Percentiles rank a stretch among this genome's conserved stretches.
Conservation (phyloP, 83 land plant species). For the Thuja plicata region DNA sequence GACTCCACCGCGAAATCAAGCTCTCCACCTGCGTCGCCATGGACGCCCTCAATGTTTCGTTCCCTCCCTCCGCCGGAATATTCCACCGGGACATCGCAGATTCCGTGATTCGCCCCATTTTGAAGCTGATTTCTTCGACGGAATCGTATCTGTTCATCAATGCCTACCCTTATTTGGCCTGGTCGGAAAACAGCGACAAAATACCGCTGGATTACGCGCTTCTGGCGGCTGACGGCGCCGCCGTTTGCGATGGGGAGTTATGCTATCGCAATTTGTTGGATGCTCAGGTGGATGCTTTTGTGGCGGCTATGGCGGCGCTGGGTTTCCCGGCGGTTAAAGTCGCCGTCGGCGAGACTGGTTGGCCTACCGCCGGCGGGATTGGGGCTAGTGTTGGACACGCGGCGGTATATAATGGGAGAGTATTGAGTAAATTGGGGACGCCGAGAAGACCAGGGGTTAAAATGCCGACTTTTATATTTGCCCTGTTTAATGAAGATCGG, state of each 20-base stretch:
- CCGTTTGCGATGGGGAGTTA: not conserved
- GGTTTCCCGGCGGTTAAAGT: constrained; percentile 26
- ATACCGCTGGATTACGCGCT: constrained; percentile 30
- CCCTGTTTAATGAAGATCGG: constrained; percentile 70
- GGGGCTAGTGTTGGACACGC: constrained; percentile 26
- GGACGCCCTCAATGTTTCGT: constrained; percentile 16
- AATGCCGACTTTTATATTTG: constrained; percentile 55
- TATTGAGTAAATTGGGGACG: constrained; percentile 32
- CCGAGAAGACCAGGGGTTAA: constrained; percentile 35
- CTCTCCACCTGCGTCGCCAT: constrained; percentile 39
- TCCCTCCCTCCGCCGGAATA: constrained; percentile 22
- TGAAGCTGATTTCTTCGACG: constrained; percentile 26
- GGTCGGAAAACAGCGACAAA: constrained; percentile 13
- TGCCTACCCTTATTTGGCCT: constrained; percentile 30
- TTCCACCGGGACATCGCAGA: constrained; percentile 27
- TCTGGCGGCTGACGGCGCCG: too few relatives aligned
- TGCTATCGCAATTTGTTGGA: constrained; percentile 33
- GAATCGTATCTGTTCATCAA: constrained; percentile 32
- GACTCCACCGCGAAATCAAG: constrained; percentile 13
- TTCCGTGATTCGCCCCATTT: constrained; percentile 17
- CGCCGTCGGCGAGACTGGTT: constrained; percentile 53
- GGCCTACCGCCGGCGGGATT: not conserved
- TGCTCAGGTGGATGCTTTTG: constrained; percentile 57
- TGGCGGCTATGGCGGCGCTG: constrained; percentile 41
- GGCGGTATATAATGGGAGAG: constrained; percentile 40